phyloP scores from a whole-genome alignment of 441 rosid genomes.

The Viola pubescens region DNA sequence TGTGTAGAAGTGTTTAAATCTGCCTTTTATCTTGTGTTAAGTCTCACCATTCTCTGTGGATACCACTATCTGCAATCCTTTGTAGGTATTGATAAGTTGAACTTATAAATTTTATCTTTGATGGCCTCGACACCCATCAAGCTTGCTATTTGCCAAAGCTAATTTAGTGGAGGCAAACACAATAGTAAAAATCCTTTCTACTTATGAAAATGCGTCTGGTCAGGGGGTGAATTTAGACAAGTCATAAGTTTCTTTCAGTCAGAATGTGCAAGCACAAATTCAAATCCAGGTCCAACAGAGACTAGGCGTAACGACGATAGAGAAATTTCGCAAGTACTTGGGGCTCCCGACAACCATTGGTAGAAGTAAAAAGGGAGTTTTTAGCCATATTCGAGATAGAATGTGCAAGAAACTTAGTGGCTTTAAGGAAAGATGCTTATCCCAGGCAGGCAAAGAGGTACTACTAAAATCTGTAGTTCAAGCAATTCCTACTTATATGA shows the following conservation, averaged over 20 bases:
- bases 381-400: background rate
- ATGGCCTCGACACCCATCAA: too few relatives aligned
- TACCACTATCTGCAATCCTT: too few relatives aligned
- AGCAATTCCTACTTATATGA: too few relatives aligned
- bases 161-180: background rate
- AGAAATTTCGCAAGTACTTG: background rate
- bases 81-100: too few relatives aligned
- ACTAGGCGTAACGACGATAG: background rate
- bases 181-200: background rate
- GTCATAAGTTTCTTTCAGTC: background rate
- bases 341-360: background rate
- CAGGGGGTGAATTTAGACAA: background rate
- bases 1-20: too few relatives aligned
- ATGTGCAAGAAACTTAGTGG: background rate
- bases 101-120: too few relatives aligned
- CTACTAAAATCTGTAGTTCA: too few relatives aligned
- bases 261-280: background rate
- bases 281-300: background rate
- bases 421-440: background rate
- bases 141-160: background rate
- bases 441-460: background rate
- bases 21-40: too few relatives aligned
- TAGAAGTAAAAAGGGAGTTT: background rate
- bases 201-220: background rate
- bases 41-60: too few relatives aligned